Evolutionary conservation across 192 early-diverging fungal species (phyloP).

Genomic region (Mycoemilia scoparia): DNA sequence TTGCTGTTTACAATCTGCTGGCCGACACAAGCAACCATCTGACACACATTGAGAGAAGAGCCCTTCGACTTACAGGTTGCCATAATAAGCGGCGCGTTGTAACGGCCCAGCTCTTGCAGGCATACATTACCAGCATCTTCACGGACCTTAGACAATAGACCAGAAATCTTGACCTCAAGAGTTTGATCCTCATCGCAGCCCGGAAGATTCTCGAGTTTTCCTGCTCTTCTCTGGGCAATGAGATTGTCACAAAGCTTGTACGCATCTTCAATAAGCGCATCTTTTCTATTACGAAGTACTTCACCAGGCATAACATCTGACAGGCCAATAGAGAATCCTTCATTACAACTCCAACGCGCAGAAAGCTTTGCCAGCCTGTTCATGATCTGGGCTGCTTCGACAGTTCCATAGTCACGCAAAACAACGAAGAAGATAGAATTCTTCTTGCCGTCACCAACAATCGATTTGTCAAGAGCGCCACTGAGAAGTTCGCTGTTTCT

Average conservation of each 20-base stretch:
- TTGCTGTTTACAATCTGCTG: slow-evolving; percentile 96
- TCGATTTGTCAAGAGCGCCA: slow-evolving; percentile 82
- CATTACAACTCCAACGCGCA: slow-evolving; percentile 77
- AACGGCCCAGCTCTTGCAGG: slow-evolving; percentile 78
- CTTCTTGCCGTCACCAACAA: slow-evolving; percentile 95
- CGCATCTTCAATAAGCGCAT: slow-evolving; percentile 54
- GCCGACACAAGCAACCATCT: slow-evolving; percentile 99
- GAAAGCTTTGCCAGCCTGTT: slow-evolving; percentile 87
- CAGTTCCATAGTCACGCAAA: slow-evolving; percentile 75
- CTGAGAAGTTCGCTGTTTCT: slow-evolving; percentile 89
- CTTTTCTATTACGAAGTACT: slow-evolving; percentile 59
- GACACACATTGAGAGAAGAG: slow-evolving; percentile 92
- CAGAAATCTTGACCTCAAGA: slow-evolving; percentile 71
- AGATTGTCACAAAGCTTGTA: slow-evolving; percentile 71
- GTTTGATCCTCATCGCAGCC: slow-evolving; percentile 79
- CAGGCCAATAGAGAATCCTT: slow-evolving; percentile 96
- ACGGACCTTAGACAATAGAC: slow-evolving; percentile 76
- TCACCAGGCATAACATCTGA: slow-evolving; percentile 86
- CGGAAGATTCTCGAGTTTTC: slow-evolving; percentile 61
- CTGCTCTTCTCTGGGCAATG: slow-evolving; percentile 47
- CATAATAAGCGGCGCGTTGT: slow-evolving; percentile 98
- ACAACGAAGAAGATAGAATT: slow-evolving; percentile 87
- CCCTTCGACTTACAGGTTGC: slow-evolving; percentile 98
- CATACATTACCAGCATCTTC: slow-evolving; percentile 81
- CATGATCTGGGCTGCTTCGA: slow-evolving; percentile 78